phyloP scores from a whole-genome alignment of 176 grass and related monocot genomes.

The Melocanna baccifera region DNA sequence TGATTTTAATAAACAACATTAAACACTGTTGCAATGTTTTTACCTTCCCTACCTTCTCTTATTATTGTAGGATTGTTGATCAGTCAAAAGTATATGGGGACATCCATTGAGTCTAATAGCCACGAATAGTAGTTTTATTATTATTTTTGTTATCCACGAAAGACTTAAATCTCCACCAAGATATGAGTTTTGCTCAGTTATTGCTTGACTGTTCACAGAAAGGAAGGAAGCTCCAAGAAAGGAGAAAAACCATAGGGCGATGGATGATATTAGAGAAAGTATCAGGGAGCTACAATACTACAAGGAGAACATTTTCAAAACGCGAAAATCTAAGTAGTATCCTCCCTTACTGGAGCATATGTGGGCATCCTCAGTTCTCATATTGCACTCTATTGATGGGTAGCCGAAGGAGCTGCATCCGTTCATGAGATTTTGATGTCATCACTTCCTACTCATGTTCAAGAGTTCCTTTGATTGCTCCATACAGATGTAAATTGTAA shows the following conservation, averaged over 20 bases:
- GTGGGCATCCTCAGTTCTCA: background rate
- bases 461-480: background rate
- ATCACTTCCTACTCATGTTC: background rate
- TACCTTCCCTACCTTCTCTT: background rate
- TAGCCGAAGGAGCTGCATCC: background rate
- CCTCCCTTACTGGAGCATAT: background rate
- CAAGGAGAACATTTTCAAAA: conserved; percentile 88
- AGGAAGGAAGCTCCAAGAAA: conserved; percentile 65
- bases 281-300: conserved; percentile 83
- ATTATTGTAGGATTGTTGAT: background rate
- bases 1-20: background rate
- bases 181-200: background rate
- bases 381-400: background rate
- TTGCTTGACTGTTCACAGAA: conserved; percentile 41
- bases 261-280: conserved; percentile 85
- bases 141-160: background rate
- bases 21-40: background rate
- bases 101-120: background rate
- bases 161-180: background rate
- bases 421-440: background rate
- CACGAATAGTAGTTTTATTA: background rate
- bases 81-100: background rate
- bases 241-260: conserved; percentile 69
- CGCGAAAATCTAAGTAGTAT: conserved; percentile 41
- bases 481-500: background rate